Conservation (phyloP, 2,329 filamentous ascomycete genomes). For the Magnaporthiopsis poae region DNA sequence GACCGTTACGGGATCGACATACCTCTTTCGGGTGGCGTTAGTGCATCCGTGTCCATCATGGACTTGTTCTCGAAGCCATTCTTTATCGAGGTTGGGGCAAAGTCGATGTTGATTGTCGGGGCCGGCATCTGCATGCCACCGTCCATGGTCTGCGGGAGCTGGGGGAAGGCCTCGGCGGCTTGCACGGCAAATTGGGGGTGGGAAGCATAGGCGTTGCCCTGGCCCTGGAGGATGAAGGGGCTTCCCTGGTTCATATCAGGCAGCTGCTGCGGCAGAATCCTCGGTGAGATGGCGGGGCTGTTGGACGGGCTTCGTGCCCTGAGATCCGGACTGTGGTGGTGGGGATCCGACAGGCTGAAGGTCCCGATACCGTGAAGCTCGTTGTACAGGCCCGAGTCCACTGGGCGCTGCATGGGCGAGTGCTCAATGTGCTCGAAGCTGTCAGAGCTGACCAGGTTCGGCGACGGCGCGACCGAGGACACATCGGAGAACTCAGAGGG, state of each 20-base stretch:
- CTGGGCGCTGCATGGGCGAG: conserved; percentile 69
- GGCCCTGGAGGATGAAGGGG: conserved; percentile 33
- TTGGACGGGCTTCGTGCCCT: conserved; percentile 69
- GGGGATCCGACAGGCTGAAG: conserved; percentile 68
- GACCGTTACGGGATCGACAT: conserved; percentile 18
- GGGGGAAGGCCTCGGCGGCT: conserved; percentile 40
- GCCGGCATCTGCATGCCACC: conserved; percentile 67
- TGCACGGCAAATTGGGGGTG: conserved; percentile 33
- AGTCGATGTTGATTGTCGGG: conserved; percentile 91
- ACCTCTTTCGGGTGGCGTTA: conserved; percentile 72
- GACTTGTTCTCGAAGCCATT: conserved; percentile 55
- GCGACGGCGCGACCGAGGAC: conserved; percentile 69
- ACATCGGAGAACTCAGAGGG: conserved; percentile 91
- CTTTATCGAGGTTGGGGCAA: conserved; percentile 64
- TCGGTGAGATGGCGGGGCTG: conserved; percentile 56
- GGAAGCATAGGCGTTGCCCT: conserved; percentile 30
- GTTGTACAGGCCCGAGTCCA: conserved; percentile 63
- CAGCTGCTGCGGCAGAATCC: conserved; percentile 47
- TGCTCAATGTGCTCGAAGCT: conserved; percentile 59
- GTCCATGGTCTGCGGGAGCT: conserved; percentile 42
- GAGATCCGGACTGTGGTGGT: conserved; percentile 48
- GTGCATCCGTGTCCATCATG: conserved; percentile 62
- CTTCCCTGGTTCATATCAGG: conserved; percentile 39
- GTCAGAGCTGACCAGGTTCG: conserved; percentile 68
- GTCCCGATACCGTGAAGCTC: conserved; percentile 67